Evolutionary conservation across 495 filamentous ascomycete species (phyloP), one percentile per base, ranked within the genome.

Genomic region (Clavariopsis aquatica): DNA sequence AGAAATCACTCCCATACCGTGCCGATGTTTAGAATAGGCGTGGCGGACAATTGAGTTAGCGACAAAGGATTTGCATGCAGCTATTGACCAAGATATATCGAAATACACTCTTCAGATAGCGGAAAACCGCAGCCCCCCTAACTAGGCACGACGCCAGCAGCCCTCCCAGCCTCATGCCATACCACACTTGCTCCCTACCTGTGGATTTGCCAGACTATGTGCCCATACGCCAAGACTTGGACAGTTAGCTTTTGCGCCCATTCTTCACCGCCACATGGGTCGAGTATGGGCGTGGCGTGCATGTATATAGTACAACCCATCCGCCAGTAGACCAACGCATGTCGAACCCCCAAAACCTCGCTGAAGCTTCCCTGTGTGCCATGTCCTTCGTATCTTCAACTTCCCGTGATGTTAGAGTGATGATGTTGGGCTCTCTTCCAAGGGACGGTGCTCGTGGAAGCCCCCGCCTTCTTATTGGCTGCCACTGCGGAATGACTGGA

Each of bases 381-480:
- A 24, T 31, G 47, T 36, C 49, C 27, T 34, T 27, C 3, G 52
- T 34, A 27, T 19, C 38, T 31, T 23, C 34, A 31, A 1, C 26
- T 9, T 47, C 7, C 19, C 7, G 55, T 58, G 55, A 34, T 31
- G 24, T 6, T 28, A 58, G 55, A 58, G 60, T 62, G 52, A 20
- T 62, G 60, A 62, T 55, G 60, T 43, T 20, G 49, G 55, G n/a
- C 36, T 46, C 28, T 29, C 49, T 53, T 7, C 51, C 60, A 62
- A 55, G 60, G 60, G 26, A 62, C 26, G 52, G 36, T 27, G 60
- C 49, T 31, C 60, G 60, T 62, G 60, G 60, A 54, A 34, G 17
- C 19, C 28, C 60, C 12, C 23, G 49, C 52, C 26, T 49, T 53
- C 3, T 64, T 51, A 64, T 64, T 64, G 61, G 61, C 34, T 43